A percentile compares a stretch with the other conserved stretches of the same genome.
Evolutionary conservation across 345 rosid species (phyloP).

Genomic region (Brassica cretica): DNA sequence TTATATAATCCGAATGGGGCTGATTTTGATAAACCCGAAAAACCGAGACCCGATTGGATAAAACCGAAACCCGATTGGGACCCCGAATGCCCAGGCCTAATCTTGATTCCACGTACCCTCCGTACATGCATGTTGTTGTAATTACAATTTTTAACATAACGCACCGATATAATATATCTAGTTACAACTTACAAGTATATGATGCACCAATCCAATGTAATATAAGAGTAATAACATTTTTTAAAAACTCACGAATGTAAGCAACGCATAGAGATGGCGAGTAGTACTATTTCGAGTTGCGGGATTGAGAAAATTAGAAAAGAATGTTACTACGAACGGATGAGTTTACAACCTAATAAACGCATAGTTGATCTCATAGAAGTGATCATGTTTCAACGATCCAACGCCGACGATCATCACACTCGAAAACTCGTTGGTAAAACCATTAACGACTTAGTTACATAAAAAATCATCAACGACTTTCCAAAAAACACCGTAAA

Average conservation of each 20-base stretch:
- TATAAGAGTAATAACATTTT: not conserved
- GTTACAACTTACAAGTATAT: not conserved
- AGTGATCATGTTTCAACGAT: slow-evolving; percentile 17
- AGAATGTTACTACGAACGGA: slow-evolving; percentile 33
- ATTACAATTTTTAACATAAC: not conserved
- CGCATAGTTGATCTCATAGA: slow-evolving; percentile 29
- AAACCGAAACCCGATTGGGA: no score
- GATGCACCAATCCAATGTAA: not conserved
- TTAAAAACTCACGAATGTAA: not conserved
- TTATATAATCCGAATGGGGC: no score
- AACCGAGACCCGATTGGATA: no score
- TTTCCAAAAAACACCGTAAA: not conserved
- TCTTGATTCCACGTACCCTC: slow-evolving; percentile 15
- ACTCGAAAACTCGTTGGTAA: slow-evolving; percentile 22
- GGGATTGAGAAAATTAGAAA: slow-evolving; percentile 11
- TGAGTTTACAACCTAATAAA: slow-evolving; percentile 21
- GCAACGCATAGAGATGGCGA: slow-evolving; percentile 22
- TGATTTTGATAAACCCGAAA: no score
- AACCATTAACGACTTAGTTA: not conserved
- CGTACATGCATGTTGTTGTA: slow-evolving; percentile 22
- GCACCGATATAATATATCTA: not conserved
- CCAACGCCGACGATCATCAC: not conserved
- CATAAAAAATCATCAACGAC: no score
- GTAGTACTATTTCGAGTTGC: not conserved
- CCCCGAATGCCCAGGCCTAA: no score